Base-by-base conservation (phyloP, 352 stramenopile species). In the Pythium periplocum region DNA sequence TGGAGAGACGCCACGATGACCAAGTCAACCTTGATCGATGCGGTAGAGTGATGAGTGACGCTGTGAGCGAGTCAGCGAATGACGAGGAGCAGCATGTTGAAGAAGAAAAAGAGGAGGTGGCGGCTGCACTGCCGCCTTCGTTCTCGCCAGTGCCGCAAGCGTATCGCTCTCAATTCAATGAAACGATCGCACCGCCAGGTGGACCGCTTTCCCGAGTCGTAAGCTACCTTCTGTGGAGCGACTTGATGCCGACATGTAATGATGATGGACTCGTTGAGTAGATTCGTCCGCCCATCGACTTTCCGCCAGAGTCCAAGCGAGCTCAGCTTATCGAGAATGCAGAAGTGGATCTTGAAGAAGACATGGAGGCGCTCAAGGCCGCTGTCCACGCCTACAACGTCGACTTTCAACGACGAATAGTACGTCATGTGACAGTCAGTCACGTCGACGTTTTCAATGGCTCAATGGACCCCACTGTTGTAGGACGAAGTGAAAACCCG, bases 281-380 rank as follows among this genome's bases (percentile, higher is more conserved):
- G 76, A 73, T 87, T 46, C 70, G 73, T 0, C 78, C 81, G 6
- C 75, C 78, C 0, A 60, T 78, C n/a, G 78, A 83, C 32, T 82
- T 87, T 40, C 66, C 66, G 11, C 62, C 72, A n/a, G 81, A 91
- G 42, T 90, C 78, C 11, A 92, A 90, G 62, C 75, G 77, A 45
- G 78, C 78, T 4, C 71, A 85, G 49, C 54, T 81, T 11, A 90
- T 92, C 35, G 82, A 89, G 44, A 65, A 80, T 55, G 82, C 72
- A 0, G 83, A 96, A 48, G 69, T 78, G 43, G 70, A 90, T 11
- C 64, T 95, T 6, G 80, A 87, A 41, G 52, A 83, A 10, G 79
- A 94, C 57, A 91, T 96, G 77, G 68, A 87, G 40, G 80, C 88
- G 59, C 71, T 96, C 48, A 75, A 96, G 66, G 64, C 65, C 4